These are phyloP conservation scores for Chrysochromulina parva DNA, from an alignment of 78 protist species.

Conservation along the genomic window DNA sequence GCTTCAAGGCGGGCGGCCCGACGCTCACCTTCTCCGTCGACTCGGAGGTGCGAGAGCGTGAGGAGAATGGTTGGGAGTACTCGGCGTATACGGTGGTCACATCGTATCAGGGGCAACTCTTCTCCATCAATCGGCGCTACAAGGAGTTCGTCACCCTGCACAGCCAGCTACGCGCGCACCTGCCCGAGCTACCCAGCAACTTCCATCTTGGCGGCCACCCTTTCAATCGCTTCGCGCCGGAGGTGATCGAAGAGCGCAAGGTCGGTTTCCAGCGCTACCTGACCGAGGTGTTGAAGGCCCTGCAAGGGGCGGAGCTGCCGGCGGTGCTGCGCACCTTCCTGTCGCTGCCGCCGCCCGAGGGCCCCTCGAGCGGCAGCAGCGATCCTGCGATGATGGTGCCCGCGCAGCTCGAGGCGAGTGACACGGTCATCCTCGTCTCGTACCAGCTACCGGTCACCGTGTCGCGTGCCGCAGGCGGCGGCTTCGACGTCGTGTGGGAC, in stretches of 20 bases:
- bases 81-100: neutral
- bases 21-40: neutral
- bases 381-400: neutral
- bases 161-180: neutral
- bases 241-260: neutral
- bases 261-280: neutral
- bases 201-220: neutral
- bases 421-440: conserved; percentile 3
- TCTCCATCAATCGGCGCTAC: neutral
- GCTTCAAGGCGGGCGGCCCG: no score
- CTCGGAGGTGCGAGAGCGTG: no score
- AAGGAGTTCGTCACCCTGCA: neutral
- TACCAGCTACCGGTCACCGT: neutral
- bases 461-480: neutral
- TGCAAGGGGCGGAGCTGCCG: neutral
- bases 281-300: neutral
- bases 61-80: neutral
- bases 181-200: neutral
- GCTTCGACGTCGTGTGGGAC: neutral
- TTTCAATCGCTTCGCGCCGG: neutral
- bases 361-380: neutral
- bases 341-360: neutral
- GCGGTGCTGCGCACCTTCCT: neutral
- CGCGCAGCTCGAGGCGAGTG: neutral
- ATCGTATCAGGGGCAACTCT: neutral